Conservation (phyloP, 352 stramenopile species). For the Vaucheria bursata region DNA sequence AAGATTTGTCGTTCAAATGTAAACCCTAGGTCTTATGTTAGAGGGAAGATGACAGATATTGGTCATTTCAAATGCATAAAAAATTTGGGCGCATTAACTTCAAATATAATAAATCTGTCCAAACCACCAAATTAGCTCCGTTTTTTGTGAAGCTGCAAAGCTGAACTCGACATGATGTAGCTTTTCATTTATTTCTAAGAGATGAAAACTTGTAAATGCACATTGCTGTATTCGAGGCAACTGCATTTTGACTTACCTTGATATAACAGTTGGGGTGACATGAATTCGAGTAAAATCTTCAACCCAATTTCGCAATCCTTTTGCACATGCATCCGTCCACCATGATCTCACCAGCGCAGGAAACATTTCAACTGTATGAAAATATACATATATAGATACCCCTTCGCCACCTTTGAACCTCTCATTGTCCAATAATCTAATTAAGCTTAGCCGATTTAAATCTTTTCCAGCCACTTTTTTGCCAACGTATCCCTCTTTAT, state of each 20-base stretch:
- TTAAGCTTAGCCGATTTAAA: background rate
- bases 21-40: no score
- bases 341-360: conserved; percentile 73
- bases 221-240: background rate
- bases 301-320: conserved; percentile 66
- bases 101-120: background rate
- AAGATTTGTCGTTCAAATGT: no score
- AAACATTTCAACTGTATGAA: conserved; percentile 48
- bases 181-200: background rate
- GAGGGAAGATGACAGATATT: no score
- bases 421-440: background rate
- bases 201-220: background rate
- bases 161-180: background rate
- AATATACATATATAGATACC: conserved; percentile 33
- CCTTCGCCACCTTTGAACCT: conserved; percentile 3
- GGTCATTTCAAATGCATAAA: background rate
- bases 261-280: background rate
- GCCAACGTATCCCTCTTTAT: background rate
- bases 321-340: conserved; percentile 76
- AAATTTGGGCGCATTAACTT: background rate
- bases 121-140: no score
- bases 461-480: background rate
- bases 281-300: conserved; percentile 72
- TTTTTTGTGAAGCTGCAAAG: background rate
- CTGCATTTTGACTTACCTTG: background rate